These are phyloP conservation scores for carrot (Daucus carota) DNA, from an alignment of 129 eudicot genomes.

Conservation along the genomic window DH1_v3.0 NC_030381.2:33247501-33248000, in stretches of 20 bases:
- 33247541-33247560: neutral
- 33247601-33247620: conserved; percentile 6
- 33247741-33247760: conserved; percentile 94
- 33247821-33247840: conserved; percentile 9
- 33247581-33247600: conserved; percentile 11
- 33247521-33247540: conserved; percentile 50
- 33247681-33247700: conserved; percentile 65
- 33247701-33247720: conserved; percentile 74
- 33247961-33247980: neutral
- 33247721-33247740: conserved; percentile 86
- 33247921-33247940: neutral
- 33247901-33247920: neutral
- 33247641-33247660: conserved; percentile 71
- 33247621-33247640: conserved; percentile 42
- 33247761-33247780: conserved; percentile 98
- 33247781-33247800: conserved; percentile 64
- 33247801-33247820: conserved; percentile 81
- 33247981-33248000: neutral
- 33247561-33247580: conserved; percentile 4
- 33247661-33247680: conserved; percentile 75
- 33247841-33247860: neutral
- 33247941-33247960: neutral
- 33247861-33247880: neutral
- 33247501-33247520: conserved; percentile 93
- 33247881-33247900: neutral